These are phyloP conservation scores for Papiliotrema laurentii DNA, from an alignment of 1,284 basidiomycete species.

Conservation along the genomic window DNA sequence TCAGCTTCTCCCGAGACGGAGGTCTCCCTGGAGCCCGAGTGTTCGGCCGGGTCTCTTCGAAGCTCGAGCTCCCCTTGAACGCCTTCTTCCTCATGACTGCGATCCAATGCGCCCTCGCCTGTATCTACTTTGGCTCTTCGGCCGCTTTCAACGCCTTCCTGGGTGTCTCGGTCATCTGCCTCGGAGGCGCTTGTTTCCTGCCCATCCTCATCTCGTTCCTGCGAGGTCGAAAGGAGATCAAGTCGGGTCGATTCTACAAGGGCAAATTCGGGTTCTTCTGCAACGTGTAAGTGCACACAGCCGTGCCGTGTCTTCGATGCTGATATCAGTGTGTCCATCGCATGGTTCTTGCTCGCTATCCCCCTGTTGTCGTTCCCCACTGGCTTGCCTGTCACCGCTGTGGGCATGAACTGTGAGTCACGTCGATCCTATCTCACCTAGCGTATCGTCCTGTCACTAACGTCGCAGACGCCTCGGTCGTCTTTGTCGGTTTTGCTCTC, in stretches of 20 bases:
- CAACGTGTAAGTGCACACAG: constrained; percentile 28
- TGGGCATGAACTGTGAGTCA: constrained; percentile 31
- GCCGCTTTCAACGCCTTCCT: constrained; percentile 45
- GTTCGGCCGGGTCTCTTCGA: constrained; percentile 42
- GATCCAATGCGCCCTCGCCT: constrained; percentile 46
- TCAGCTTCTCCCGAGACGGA: constrained; percentile 50
- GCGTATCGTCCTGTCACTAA: background rate
- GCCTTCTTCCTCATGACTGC: constrained; percentile 45
- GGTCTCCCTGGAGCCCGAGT: constrained; percentile 46
- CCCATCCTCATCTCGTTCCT: constrained; percentile 47
- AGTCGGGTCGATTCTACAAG: constrained; percentile 32
- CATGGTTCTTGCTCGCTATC: constrained; percentile 32
- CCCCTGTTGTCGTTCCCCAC: constrained; percentile 35
- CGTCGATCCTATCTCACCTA: background rate
- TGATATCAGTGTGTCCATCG: constrained; percentile 21
- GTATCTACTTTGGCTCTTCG: constrained; percentile 44
- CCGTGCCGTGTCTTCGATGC: constrained; percentile 28
- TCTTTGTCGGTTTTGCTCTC: constrained; percentile 58
- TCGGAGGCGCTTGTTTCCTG: constrained; percentile 42
- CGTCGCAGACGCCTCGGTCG: constrained; percentile 54
- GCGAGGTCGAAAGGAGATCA: constrained; percentile 39
- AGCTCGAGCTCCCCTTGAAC: constrained; percentile 48
- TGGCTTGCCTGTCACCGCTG: constrained; percentile 25
- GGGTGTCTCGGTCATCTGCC: constrained; percentile 40
- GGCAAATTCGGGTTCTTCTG: constrained; percentile 44